Percentiles rank a stretch among this genome's conserved stretches.
phyloP scores from a whole-genome alignment of 192 early-diverging fungal genomes.

The Backusella parvicylindrica region DNA sequence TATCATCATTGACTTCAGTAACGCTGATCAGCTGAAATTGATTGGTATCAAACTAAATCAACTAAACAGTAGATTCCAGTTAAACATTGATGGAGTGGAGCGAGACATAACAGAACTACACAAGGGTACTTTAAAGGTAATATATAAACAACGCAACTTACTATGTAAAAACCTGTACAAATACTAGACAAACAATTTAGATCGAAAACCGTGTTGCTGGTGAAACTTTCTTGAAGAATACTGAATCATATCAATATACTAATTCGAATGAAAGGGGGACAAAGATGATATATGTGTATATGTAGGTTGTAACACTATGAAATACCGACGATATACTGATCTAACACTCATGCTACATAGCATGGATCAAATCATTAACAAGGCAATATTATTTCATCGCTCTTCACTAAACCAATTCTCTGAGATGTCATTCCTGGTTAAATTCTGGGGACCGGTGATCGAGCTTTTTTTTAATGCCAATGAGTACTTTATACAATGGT shows the following conservation, averaged over 20 bases:
- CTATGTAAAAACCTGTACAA: slow-evolving; percentile 8
- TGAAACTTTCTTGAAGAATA: slow-evolving; percentile 8
- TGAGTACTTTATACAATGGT: slow-evolving; percentile 12
- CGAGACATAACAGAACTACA: slow-evolving; percentile 10
- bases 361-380: slow-evolving; percentile 10
- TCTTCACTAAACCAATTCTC: slow-evolving; percentile 11
- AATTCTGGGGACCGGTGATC: slow-evolving; percentile 5
- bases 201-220: slow-evolving; percentile 6
- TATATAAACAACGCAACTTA: neutral
- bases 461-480: slow-evolving; percentile 10
- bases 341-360: slow-evolving; percentile 11
- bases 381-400: slow-evolving; percentile 1
- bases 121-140: slow-evolving; percentile 10
- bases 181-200: slow-evolving; percentile 7
- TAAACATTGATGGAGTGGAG: slow-evolving; percentile 8
- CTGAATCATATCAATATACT: slow-evolving; percentile 3
- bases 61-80: slow-evolving; percentile 11
- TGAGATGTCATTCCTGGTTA: slow-evolving; percentile 9
- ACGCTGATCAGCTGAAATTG: slow-evolving; percentile 9
- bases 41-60: slow-evolving; percentile 7
- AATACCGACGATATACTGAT: neutral
- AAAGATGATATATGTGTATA: slow-evolving; percentile 5
- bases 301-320: slow-evolving; percentile 4
- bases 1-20: slow-evolving; percentile 11
- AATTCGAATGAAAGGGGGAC: slow-evolving; percentile 9